Base-by-base conservation (phyloP, 192 early-diverging fungal genomes). In the Coemansia sp. region DNA sequence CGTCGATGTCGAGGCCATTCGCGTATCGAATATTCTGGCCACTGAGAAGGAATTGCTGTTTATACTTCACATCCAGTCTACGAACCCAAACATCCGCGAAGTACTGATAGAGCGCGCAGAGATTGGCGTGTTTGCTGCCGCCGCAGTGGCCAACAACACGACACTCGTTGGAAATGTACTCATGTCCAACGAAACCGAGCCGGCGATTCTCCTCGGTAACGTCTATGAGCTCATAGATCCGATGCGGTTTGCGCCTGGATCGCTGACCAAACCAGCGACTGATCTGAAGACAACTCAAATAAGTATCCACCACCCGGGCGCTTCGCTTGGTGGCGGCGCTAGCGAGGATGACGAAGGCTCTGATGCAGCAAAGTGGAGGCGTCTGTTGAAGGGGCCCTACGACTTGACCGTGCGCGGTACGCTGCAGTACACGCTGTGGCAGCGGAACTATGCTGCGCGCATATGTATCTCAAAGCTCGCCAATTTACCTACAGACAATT, bases 1-100 rank as follows among this genome's bases (percentile, higher is more conserved):
- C 59, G 61, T 55, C 30, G 80, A 85, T 5, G 83, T 86, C 20
- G 71, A 69, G 38, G 78, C 80, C 16, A 80, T 80, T 16, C 69
- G 68, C 3, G 83, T 90, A 43, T 74, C 82, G 16, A 76, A 86
- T 53, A 86, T 90, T 4, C 64, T 90, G 45, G 87, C 89, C 8
- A 83, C 89, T 4, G 87, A 90, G 29, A 89, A 88, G 69, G 88
- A 89, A 66, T 74, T 90, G 24, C 82, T 90, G 27, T 89, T 90
- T 41, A 86, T 89, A 61, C 64, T 90, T 58, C 85, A 89, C 61
- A 69, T 90, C 9, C 66, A 78, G 43, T 83, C 84, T 0, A 76
- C 83, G 24, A 90, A 90, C 59, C 73, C 70, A 10, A 88, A 88
- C 55, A 72, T 85, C 39, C 86, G 86, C 78, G 82, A 84, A 34